Percentiles rank a stretch among this genome's conserved stretches.
Evolutionary conservation across 2,329 filamentous ascomycete genomes (phyloP).

Genomic region (Colletotrichum tofieldiae): DNA sequence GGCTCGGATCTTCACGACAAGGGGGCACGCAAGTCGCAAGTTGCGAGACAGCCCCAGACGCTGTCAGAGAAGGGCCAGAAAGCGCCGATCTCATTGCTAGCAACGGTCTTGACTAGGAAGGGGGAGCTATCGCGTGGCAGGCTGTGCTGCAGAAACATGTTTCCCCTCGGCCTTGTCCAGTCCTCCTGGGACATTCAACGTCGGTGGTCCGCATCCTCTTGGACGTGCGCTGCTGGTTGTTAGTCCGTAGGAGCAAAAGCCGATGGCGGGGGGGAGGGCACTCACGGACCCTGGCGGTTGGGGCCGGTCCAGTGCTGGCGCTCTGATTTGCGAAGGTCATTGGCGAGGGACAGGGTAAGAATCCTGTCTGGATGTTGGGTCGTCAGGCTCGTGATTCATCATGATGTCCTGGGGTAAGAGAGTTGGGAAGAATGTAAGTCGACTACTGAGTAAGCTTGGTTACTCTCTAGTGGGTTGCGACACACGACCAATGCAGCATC

Average conservation of each 20-base stretch:
- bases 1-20: background rate
- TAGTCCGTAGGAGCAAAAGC: slow-evolving; percentile 7
- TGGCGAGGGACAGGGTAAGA: background rate
- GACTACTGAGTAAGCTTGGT: background rate
- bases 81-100: background rate
- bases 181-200: slow-evolving; percentile 28
- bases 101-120: background rate
- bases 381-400: background rate
- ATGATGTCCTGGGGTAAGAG: background rate
- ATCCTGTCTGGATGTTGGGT: background rate
- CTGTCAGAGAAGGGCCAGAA: background rate
- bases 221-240: slow-evolving; percentile 33
- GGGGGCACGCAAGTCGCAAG: background rate
- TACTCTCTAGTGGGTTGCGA: background rate
- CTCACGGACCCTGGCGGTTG: slow-evolving; percentile 30
- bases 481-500: background rate
- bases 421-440: background rate
- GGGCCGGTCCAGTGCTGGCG: background rate
- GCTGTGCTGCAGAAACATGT: slow-evolving; percentile 21
- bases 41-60: slow-evolving; percentile 7
- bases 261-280: slow-evolving; percentile 21
- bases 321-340: too few species aligned
- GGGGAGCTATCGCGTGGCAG: background rate
- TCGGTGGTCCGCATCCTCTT: slow-evolving; percentile 28
- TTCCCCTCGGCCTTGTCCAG: slow-evolving; percentile 16